Base-by-base conservation (phyloP, 176 grass and related monocot genomes). In the Rhynchospora pubera region DNA sequence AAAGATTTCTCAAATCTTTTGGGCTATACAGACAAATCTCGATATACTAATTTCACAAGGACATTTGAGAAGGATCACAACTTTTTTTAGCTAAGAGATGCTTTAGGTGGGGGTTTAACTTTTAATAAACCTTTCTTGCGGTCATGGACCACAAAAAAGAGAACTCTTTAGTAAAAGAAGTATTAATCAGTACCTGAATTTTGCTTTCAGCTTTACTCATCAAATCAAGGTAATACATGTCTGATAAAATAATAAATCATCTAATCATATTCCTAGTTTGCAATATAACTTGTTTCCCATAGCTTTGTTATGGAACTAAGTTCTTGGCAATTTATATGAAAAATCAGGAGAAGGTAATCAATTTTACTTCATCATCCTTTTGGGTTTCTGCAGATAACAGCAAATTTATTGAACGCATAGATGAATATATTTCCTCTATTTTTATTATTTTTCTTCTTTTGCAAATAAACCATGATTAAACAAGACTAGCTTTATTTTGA, bases 141-240 rank as follows among this genome's bases (percentile, higher is more conserved):
- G 22, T 9, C 42, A 52, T 50, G 79, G 79, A 66, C 79, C 79
- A 82, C 79, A 32, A 82, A 66, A 66, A 52, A 22, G 58, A 14
- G 58, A 9, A 16, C 14, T 21, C 79, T 67, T 82, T 82, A 67
- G 21, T 65, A 82, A 82, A 82, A 65, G 79, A 82, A 53, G 43
- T 82, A 24, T 67, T 39, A 82, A 46, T 66, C 65, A 82, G 59
- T 67, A 53, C 59, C 39, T 82, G 2, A 65, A 28, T 65, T 82
- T 82, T 82, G 79, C 61, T 82, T 82, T 82, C 6, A 82, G 24
- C 72, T 77, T 77, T 56, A 55, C 50, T 76, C 71, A 76, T 55
- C 48, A 52, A 73, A 53, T 76, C 23, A 76, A 15, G 71, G 48
- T 30, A 26, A 26, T 30, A 76, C 24, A 5, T 76, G 71, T 51